These are phyloP conservation scores for Arthrobotrys entomopaga DNA, from an alignment of 2,329 filamentous ascomycete species.

Conservation along the genomic window DNA sequence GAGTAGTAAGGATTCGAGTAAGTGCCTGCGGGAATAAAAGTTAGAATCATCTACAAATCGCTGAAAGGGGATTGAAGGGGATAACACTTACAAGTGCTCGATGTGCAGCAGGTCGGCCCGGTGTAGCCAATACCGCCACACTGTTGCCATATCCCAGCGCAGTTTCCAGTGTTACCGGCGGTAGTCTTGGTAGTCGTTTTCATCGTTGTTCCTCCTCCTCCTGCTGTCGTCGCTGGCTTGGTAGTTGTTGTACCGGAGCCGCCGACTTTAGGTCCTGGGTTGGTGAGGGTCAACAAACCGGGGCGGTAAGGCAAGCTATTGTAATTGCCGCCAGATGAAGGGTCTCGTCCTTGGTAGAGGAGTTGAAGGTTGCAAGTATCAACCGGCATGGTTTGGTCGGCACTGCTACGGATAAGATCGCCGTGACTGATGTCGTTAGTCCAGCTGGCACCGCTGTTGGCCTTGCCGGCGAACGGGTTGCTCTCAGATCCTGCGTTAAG, in stretches of 20 bases:
- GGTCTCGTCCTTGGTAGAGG: constrained; percentile 71
- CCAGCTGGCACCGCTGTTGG: constrained; percentile 73
- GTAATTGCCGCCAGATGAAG: constrained; percentile 65
- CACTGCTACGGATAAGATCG: constrained; percentile 69
- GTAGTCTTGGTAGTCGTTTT: constrained; percentile 7
- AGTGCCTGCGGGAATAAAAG: neutral
- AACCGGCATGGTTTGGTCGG: constrained; percentile 72
- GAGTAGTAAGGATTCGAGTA: neutral
- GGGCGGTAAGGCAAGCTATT: constrained; percentile 68
- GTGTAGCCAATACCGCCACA: constrained; percentile 45
- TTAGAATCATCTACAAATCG: neutral
- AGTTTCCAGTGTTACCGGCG: constrained; percentile 17
- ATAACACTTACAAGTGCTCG: constrained; percentile 33
- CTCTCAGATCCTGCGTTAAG: constrained; percentile 68
- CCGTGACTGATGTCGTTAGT: constrained; percentile 74
- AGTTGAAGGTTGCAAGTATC: constrained; percentile 73
- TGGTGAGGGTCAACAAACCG: constrained; percentile 67
- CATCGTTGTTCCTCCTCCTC: neutral
- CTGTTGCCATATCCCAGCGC: constrained; percentile 26
- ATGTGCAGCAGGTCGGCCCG: constrained; percentile 35
- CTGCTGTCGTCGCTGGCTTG: constrained; percentile 6
- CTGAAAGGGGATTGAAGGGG: neutral
- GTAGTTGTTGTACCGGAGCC: constrained; percentile 11
- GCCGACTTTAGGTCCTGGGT: constrained; percentile 32
- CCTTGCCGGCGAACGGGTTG: constrained; percentile 74